A percentile compares a stretch with the other conserved stretches of the same genome.
Conservation (phyloP, 768 basidiomycete genomes). For the Tylopilus intermedius region DNA sequence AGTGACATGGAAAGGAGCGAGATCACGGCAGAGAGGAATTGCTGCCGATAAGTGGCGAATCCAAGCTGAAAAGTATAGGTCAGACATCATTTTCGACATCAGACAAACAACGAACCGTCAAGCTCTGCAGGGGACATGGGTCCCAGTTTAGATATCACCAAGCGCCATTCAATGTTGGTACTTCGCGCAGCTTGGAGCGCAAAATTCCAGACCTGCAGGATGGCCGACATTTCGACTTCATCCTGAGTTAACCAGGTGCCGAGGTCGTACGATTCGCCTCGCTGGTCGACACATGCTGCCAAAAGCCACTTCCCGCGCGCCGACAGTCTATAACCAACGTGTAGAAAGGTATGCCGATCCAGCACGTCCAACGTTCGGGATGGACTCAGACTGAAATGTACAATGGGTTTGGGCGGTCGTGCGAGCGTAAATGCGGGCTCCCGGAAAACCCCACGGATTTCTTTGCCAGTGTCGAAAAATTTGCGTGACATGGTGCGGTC, state of each 20-base stretch:
- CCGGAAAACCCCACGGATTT: conserved; percentile 49
- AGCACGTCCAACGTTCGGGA: conserved; percentile 44
- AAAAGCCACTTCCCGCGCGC: conserved; percentile 72
- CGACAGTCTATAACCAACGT: conserved; percentile 69
- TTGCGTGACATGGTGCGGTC: conserved; percentile 56
- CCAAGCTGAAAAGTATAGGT: conserved; percentile 53
- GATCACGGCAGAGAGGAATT: conserved; percentile 34
- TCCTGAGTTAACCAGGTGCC: conserved; percentile 63
- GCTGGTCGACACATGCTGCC: conserved; percentile 69
- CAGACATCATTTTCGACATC: conserved; percentile 1
- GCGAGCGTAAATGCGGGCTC: conserved; percentile 64
- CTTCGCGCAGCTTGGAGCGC: conserved; percentile 53
- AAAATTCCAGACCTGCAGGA: conserved; percentile 69
- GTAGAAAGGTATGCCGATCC: conserved; percentile 60
- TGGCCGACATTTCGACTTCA: conserved; percentile 41
- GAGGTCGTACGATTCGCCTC: conserved; percentile 69
- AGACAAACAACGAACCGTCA: conserved; percentile 46
- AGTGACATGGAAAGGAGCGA: conserved; percentile 55
- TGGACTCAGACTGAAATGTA: conserved; percentile 39
- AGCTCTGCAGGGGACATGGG: conserved; percentile 54
- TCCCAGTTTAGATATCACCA: conserved; percentile 69
- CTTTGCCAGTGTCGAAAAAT: conserved; percentile 39
- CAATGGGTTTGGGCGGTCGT: conserved; percentile 34
- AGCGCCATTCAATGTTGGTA: conserved; percentile 75
- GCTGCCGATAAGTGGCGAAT: conserved; percentile 43